These are phyloP conservation scores for Moringa oleifera DNA, from an alignment of 345 rosid species.

Conservation along the genomic window DNA sequence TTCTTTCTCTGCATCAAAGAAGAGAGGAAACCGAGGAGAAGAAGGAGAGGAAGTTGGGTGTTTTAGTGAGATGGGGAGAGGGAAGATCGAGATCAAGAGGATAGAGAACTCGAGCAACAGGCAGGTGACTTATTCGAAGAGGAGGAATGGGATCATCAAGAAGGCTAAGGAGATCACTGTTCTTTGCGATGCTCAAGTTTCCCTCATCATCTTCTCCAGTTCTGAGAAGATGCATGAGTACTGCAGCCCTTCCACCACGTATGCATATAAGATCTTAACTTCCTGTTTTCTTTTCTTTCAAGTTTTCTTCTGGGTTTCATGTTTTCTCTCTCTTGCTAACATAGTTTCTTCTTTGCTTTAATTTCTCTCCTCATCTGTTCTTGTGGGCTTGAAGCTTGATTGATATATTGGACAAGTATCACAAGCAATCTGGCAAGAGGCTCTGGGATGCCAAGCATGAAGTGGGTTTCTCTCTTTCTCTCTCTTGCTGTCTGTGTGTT, in stretches of 20 bases:
- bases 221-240: constrained; percentile 65
- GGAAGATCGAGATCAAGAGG: constrained; percentile 77
- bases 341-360: neutral
- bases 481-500: neutral
- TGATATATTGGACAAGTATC: constrained; percentile 74
- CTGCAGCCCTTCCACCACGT: constrained; percentile 61
- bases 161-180: constrained; percentile 76
- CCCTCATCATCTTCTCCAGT: constrained; percentile 56
- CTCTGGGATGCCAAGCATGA: constrained; percentile 97
- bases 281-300: neutral
- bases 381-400: constrained; percentile 39
- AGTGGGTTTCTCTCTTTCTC: constrained; percentile 36
- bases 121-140: constrained; percentile 74
- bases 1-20: constrained; percentile 18
- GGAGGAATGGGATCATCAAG: constrained; percentile 66
- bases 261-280: too few species aligned
- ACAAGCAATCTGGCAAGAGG: constrained; percentile 67
- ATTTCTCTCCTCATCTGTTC: neutral
- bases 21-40: constrained; percentile 2
- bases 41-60: neutral
- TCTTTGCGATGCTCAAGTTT: constrained; percentile 76
- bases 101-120: constrained; percentile 74
- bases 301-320: neutral
- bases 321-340: neutral
- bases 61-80: constrained; percentile 56